These are phyloP conservation scores for Talaromyces nanjingensis DNA, from an alignment of 495 filamentous ascomycete species.

Conservation along the genomic window DNA sequence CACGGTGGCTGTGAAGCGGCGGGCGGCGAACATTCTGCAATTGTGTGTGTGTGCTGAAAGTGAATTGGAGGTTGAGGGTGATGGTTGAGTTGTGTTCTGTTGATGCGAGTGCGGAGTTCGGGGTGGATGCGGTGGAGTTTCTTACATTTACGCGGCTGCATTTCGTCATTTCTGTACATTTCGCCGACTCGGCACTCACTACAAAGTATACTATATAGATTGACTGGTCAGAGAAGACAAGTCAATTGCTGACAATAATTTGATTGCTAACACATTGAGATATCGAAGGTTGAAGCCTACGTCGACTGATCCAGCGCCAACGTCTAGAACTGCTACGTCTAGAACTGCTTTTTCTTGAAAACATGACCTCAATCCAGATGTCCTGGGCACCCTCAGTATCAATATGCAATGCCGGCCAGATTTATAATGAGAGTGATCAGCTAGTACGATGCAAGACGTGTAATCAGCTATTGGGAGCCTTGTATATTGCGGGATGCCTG, in stretches of 20 bases:
- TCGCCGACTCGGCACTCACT: too few species aligned
- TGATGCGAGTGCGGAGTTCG: not conserved
- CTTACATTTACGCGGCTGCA: not conserved
- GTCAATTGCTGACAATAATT: too few species aligned
- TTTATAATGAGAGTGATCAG: not conserved
- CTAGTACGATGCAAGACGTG: not conserved
- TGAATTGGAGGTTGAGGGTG: not conserved
- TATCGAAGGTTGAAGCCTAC: not conserved
- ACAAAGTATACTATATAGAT: too few species aligned
- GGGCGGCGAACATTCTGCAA: constrained; percentile 35
- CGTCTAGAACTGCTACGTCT: not conserved
- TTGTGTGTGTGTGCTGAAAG: not conserved
- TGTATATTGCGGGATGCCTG: not conserved
- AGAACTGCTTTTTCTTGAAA: not conserved
- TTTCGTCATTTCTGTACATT: not conserved
- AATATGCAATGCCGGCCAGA: not conserved
- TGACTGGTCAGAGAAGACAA: too few species aligned
- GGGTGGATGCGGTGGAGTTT: not conserved
- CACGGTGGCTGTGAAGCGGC: constrained; percentile 29
- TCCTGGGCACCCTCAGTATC: not conserved
- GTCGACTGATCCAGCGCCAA: not conserved
- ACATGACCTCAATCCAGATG: not conserved
- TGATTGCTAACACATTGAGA: not conserved
- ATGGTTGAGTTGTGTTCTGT: not conserved
- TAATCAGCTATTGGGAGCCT: not conserved